Evolutionary conservation across 176 grass and related monocot genomes (phyloP), one percentile per base, ranked within the genome.

Genomic region (Alloteropsis semialata): DNA sequence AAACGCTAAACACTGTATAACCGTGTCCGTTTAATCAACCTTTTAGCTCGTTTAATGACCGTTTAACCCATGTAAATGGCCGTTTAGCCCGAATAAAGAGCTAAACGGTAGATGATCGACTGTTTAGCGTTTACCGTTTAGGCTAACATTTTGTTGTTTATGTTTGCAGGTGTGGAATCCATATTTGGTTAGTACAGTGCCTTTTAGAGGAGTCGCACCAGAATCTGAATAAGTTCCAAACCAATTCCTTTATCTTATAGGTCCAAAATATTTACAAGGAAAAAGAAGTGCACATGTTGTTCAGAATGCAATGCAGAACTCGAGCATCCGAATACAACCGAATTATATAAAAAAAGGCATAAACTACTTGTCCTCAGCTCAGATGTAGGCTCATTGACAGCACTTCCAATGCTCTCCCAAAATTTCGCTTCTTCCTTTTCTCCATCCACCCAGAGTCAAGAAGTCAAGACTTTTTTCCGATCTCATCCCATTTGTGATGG

Each of bases 261-360:
- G 80, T 89, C 76, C 82, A 85, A 75, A 80, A 84, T 85, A 89
- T 89, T 76, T 89, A 89, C 87, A 81, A 46, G 41, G 57, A 82
- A 80, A 80, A 81, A 36, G 50, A 62, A 76, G 77, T 58, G 36
- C 77, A 42, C 81, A 85, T 76, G 55, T 80, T 64, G 38, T 85
- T 85, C 77, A 36, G 53, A 85, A 89, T 48, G 80, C 28, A 89
- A 89, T 54, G 65, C 28, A 69, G 34, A 78, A 81, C 51, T 77
- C 41, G 54, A 82, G 71, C 62, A 82, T 71, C 58, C 72, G 65
- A 82, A 90, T 69, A 78, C 71, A 80, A 81, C 59, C 76, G 43
- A 87, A 79, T 79, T 79, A 78, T 41, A 41, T 59, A 61, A 77
- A 42, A 80, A 58, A 86, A 73, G 8, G 4, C 55, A 18, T 38